phyloP scores from a whole-genome alignment of 2,329 filamentous ascomycete genomes.

The Celoporthe dispersa region DNA sequence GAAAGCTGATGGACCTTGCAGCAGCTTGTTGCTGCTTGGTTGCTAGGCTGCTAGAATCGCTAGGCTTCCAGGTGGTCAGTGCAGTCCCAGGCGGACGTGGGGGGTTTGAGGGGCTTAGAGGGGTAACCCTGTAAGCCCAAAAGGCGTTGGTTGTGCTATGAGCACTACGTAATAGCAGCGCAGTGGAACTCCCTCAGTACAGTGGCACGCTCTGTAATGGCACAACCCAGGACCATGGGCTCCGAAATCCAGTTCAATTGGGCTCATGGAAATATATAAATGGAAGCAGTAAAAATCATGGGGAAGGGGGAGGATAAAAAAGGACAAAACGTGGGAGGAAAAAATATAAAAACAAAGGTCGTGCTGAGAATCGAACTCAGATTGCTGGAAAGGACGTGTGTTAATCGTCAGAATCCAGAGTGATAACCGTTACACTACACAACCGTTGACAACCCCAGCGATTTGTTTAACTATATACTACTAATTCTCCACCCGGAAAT shows the following conservation, averaged over 20 bases:
- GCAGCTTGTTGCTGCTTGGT: conserved; percentile 18
- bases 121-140: conserved; percentile 11
- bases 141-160: neutral
- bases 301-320: neutral
- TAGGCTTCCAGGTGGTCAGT: neutral
- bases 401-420: neutral
- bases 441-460: neutral
- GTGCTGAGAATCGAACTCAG: conserved; percentile 1
- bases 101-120: conserved; percentile 13
- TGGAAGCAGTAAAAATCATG: too few species aligned
- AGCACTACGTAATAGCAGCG: too few species aligned
- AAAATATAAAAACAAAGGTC: neutral
- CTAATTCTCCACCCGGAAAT: too few species aligned
- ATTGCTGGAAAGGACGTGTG: neutral
- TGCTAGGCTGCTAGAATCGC: conserved; percentile 18
- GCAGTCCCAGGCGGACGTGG: conserved; percentile 6
- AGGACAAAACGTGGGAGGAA: neutral
- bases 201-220: too few species aligned
- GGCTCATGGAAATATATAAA: neutral
- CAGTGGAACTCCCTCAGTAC: too few species aligned
- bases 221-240: too few species aligned
- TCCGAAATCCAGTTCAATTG: too few species aligned
- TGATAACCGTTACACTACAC: conserved; percentile 1
- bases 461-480: neutral
- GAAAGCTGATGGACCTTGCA: conserved; percentile 4